Evolutionary conservation across 2,329 filamentous ascomycete species (phyloP), one percentile per base, ranked within the genome.

Genomic region (Clonostachys rhizophaga): DNA sequence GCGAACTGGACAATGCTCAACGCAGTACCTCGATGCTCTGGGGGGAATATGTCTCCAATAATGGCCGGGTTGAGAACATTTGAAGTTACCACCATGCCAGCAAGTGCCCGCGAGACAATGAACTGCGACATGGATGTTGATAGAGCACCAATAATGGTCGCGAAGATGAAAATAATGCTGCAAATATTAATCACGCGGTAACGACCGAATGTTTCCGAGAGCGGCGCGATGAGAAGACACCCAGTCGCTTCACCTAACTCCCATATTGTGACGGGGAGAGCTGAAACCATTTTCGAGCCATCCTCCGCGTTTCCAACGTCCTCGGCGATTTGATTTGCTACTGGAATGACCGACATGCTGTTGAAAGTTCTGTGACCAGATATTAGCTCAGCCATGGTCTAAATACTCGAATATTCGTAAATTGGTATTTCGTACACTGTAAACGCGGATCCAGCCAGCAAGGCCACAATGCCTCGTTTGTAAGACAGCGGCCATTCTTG

Each of bases 191-290:
- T 70, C 42, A 84, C 71, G 5, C 70, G 68, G 47, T 74, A 71
- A 1, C 80, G 75, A 36, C 81, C 81, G 52, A 75, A 76, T 13
- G 81, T 63, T 60, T 87, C 84, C 6, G 76, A 82, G 7, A 85
- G 60, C 0, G 84, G 83, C 9, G 81, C 82, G 55, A 83, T 78
- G 30, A 84, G 63, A 2, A 77, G 61, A 1, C 81, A 81, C 0
- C 81, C 82, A 10, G 79, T 75, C 3, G 78, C 78, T 52, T 84
- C 80, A 49, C 85, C 84, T 0, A 87, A 73, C 49, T 89, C 78
- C 72, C 84, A 85, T 49, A 87, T 80, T 1, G 83, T 87, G 9
- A 89, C 81, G 44, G 88, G 79, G 41, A 90, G 67, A 37, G 78
- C 74, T 53, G 67, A 71, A n/a, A 75, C 66, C 0, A 73, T 71